Evolutionary conservation across 2,329 filamentous ascomycete species (phyloP), one percentile per base, ranked within the genome.

Genomic region (Clathrospora elynae): DNA sequence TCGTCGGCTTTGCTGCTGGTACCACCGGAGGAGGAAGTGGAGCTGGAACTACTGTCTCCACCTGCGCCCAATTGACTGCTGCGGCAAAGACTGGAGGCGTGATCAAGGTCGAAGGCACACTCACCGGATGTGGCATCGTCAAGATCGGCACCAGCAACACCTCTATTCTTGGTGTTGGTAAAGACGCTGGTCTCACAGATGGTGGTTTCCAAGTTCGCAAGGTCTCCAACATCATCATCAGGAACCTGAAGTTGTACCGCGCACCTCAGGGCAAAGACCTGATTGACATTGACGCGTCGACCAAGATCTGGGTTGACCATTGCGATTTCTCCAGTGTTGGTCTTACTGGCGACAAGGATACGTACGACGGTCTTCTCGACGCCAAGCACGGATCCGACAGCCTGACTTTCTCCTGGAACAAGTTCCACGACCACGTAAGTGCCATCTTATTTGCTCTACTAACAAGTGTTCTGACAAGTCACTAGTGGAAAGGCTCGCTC

Each of bases 241-340:
- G 81, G 23, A 86, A 86, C 74, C 62, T 86, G 47, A 81, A 84
- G 55, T 68, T 76, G 48, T 78, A 81, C 59, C 80, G 83, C 20
- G 61, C 74, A 10, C 82, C 82, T 7, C 64, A 67, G 17, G 75
- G 78, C 49, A 82, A 82, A 13, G 83, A 85, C 55, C 80, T 78
- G 44, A 78, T 86, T 53, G 78, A 76, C 50, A 79, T 85, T 46
- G 78, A 84, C 65, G 64, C 62, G 9, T 76, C 78, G 2, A 79
- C 65, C 43, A 83, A 84, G 52, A 74, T 67, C 34, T 66, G 84
- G 84, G 71, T 87, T 34, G 84, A 87, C 68, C 84, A 87, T 72
- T 76, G 76, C 61, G 84, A 87, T 51, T 74, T 87, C 20, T 82
- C 78, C 3, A 81, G 79, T 25, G 76, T 84, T 8, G 64, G 64